Percentiles rank a stretch among this genome's conserved stretches.
Conservation (phyloP, 495 filamentous ascomycete genomes). For the Tricharina praecox region DNA sequence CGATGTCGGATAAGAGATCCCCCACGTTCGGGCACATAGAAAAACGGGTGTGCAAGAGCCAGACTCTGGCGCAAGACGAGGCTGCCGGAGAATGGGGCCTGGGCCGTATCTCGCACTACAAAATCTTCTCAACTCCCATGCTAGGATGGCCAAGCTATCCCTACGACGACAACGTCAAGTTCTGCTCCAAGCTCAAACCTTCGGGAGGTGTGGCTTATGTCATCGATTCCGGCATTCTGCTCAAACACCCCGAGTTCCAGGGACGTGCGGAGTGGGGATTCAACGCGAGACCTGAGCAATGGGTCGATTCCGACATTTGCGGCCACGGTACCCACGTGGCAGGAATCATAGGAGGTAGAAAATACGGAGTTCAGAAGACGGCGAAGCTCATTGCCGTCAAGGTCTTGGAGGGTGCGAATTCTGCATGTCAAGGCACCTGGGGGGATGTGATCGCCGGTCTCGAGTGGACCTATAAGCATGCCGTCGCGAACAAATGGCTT, state of each 20-base stretch:
- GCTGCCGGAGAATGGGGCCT: constrained; percentile 8
- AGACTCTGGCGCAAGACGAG: neutral
- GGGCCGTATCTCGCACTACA: constrained; percentile 9
- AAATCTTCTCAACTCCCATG: neutral
- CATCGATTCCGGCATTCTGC: constrained; percentile 11
- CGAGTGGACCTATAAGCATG: constrained; percentile 40
- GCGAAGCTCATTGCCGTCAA: constrained; percentile 45
- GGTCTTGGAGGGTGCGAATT: constrained; percentile 36
- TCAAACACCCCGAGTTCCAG: constrained; percentile 10
- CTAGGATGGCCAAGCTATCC: neutral
- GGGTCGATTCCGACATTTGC: constrained; percentile 5
- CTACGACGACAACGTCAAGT: neutral
- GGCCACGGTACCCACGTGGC: constrained; percentile 56
- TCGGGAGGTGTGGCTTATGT: constrained; percentile 7
- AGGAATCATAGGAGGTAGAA: constrained; percentile 45
- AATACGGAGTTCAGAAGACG: constrained; percentile 49
- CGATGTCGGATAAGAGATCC: too few relatives aligned
- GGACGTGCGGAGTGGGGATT: neutral
- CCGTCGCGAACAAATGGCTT: constrained; percentile 27
- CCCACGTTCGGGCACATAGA: neutral
- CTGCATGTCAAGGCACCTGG: constrained; percentile 33
- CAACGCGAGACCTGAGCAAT: neutral
- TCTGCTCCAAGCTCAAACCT: neutral
- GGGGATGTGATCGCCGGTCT: constrained; percentile 44
- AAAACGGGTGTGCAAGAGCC: neutral